Percentiles rank a stretch among this genome's conserved stretches.
Evolutionary conservation across 768 basidiomycete genomes (phyloP).

Genomic region (Panaeolus cyanescens): DNA sequence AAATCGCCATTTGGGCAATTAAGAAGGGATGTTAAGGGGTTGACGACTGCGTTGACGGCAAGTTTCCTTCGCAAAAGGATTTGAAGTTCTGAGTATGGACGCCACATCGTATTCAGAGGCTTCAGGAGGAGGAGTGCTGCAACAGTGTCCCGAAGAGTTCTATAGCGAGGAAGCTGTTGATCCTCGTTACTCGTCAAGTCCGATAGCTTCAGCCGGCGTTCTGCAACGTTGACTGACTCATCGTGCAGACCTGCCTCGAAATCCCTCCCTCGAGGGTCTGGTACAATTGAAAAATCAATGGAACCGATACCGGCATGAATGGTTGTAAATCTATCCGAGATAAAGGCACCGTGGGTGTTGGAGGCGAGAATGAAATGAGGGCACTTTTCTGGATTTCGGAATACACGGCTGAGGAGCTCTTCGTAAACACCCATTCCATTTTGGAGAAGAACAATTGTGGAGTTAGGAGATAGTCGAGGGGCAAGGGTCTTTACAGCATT

Average conservation of each 20-base stretch:
- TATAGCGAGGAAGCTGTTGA: conserved; percentile 45
- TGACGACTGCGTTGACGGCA: conserved; percentile 79
- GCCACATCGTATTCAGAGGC: conserved; percentile 62
- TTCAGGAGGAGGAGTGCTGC: conserved; percentile 59
- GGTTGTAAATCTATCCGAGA: conserved; percentile 51
- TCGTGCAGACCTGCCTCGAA: conserved; percentile 59
- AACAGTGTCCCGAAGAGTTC: conserved; percentile 68
- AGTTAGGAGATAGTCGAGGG: conserved; percentile 61
- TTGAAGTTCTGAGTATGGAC: conserved; percentile 66
- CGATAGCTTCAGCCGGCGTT: conserved; percentile 48
- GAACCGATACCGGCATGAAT: conserved; percentile 73
- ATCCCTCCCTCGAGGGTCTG: conserved; percentile 62
- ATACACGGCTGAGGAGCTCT: conserved; percentile 62
- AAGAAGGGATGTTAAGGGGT: conserved; percentile 83
- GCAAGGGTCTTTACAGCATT: conserved; percentile 57
- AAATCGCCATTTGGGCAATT: conserved; percentile 81
- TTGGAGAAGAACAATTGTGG: conserved; percentile 90
- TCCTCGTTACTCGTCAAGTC: conserved; percentile 51
- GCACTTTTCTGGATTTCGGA: conserved; percentile 69
- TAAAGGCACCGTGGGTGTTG: conserved; percentile 80
- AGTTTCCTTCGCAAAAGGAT: conserved; percentile 76
- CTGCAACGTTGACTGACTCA: conserved; percentile 27
- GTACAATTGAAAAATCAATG: conserved; percentile 79
- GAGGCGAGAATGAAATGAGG: conserved; percentile 87
- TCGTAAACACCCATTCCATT: conserved; percentile 96